Evolutionary conservation across 2,329 filamentous ascomycete genomes (phyloP).

Genomic region (Alternaria gansuensis): DNA sequence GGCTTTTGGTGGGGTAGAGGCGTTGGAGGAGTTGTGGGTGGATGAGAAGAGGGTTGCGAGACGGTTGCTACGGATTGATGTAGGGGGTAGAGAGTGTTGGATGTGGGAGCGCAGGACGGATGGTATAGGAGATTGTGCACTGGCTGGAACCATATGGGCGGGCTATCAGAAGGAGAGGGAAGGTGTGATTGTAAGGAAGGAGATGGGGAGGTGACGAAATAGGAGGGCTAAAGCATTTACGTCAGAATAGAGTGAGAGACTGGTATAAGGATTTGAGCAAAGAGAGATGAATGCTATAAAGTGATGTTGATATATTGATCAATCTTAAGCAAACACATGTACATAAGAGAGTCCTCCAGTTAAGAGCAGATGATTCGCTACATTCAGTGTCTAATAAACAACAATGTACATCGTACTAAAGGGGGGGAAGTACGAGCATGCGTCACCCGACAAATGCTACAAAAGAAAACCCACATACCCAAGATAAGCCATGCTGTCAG

Average conservation of each 20-base stretch:
- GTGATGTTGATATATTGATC: not conserved
- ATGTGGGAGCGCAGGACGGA: slow-evolving; percentile 29
- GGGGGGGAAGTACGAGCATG: not conserved
- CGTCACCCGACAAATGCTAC: not conserved
- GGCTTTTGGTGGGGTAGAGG: slow-evolving; percentile 21
- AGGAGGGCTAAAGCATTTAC: not conserved
- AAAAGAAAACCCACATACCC: not conserved
- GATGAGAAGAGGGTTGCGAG: slow-evolving; percentile 30
- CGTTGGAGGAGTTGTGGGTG: slow-evolving; percentile 27
- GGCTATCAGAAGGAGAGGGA: slow-evolving; percentile 25
- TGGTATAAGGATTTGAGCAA: not conserved
- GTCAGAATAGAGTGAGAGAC: not conserved
- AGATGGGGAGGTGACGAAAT: slow-evolving; percentile 16
- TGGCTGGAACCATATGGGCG: slow-evolving; percentile 16
- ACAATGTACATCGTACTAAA: slow-evolving; percentile 4
- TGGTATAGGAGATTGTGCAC: slow-evolving; percentile 4
- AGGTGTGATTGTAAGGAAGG: slow-evolving; percentile 20
- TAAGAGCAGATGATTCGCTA: not conserved
- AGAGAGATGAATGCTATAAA: not conserved
- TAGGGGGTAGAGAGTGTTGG: slow-evolving; percentile 14
- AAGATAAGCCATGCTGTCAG: slow-evolving; percentile 2
- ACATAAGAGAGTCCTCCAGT: slow-evolving; percentile 2
- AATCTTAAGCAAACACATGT: not conserved
- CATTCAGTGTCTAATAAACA: slow-evolving; percentile 2
- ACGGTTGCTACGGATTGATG: not conserved